phyloP scores from a whole-genome alignment of 768 basidiomycete genomes.

The Boletus rex-veris region DNA sequence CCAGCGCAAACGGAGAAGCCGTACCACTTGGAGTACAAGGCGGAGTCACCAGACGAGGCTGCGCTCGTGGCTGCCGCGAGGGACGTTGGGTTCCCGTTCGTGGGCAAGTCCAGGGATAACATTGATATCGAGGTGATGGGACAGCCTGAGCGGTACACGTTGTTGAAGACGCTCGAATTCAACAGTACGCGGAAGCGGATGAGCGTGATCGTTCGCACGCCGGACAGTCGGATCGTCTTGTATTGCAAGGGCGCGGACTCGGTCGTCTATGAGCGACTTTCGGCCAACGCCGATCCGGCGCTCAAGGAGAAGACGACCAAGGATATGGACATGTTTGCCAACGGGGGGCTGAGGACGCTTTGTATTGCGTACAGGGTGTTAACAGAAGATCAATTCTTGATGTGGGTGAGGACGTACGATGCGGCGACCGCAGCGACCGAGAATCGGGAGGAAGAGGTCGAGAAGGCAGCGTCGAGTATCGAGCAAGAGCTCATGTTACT shows the following conservation, averaged over 20 bases:
- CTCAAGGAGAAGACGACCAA: conserved; percentile 75
- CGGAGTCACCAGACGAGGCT: conserved; percentile 94
- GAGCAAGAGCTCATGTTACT: conserved; percentile 83
- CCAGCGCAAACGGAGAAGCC: conserved; percentile 62
- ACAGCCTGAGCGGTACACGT: conserved; percentile 74
- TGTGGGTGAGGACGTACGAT: conserved; percentile 80
- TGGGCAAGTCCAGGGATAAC: conserved; percentile 66
- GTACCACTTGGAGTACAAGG: conserved; percentile 80
- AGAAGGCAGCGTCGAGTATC: conserved; percentile 78
- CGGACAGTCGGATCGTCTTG: conserved; percentile 76
- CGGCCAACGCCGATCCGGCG: conserved; percentile 65
- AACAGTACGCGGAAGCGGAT: conserved; percentile 93
- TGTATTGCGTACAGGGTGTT: conserved; percentile 83
- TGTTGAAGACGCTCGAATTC: conserved; percentile 86
- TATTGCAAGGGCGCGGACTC: conserved; percentile 98
- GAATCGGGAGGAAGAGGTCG: conserved; percentile 88
- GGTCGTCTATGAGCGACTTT: conserved; percentile 86
- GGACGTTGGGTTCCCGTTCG: conserved; percentile 90
- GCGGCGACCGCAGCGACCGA: conserved; percentile 71
- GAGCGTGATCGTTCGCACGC: conserved; percentile 85
- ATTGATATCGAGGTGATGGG: conserved; percentile 93
- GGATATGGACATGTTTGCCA: conserved; percentile 94
- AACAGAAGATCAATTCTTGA: conserved; percentile 77
- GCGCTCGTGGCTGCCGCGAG: conserved; percentile 90
- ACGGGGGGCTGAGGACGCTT: conserved; percentile 85